These are phyloP conservation scores for Physcomitrellopsis africana DNA, from an alignment of 225 moss, liverwort and hornwort genomes.

Conservation along the genomic window DNA sequence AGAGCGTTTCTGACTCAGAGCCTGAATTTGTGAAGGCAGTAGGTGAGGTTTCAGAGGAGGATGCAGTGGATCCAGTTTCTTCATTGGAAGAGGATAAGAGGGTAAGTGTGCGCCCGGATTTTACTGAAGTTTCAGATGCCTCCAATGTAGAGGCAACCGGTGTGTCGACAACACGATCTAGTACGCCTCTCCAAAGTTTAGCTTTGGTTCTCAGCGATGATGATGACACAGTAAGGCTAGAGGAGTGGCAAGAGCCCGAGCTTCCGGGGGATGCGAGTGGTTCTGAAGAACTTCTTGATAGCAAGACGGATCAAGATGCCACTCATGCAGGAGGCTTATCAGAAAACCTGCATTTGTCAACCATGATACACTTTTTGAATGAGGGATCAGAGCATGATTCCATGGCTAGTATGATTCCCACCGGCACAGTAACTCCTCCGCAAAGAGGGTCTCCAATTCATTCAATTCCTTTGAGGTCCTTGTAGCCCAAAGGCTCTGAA, in stretches of 20 bases:
- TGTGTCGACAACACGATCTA: slow-evolving; percentile 18
- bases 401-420: background rate
- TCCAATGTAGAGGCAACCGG: slow-evolving; percentile 23
- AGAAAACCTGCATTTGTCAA: slow-evolving; percentile 36
- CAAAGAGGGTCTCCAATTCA: slow-evolving; percentile 53
- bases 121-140: slow-evolving; percentile 30
- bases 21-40: slow-evolving; percentile 41
- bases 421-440: slow-evolving; percentile 29
- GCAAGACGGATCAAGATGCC: slow-evolving; percentile 23
- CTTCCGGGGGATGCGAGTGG: slow-evolving; percentile 15
- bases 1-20: slow-evolving; percentile 39
- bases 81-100: slow-evolving; percentile 38
- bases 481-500: slow-evolving; percentile 49
- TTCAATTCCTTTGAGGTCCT: slow-evolving; percentile 59
- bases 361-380: slow-evolving; percentile 34
- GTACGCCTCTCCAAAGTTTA: slow-evolving; percentile 28
- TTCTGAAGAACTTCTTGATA: slow-evolving; percentile 14
- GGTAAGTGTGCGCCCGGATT: slow-evolving; percentile 43
- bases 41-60: slow-evolving; percentile 23
- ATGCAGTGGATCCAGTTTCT: no score
- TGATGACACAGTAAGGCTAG: slow-evolving; percentile 28
- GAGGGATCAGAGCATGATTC: slow-evolving; percentile 28
- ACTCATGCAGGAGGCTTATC: slow-evolving; percentile 25
- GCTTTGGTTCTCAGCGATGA: slow-evolving; percentile 32
- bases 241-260: slow-evolving; percentile 47